A percentile compares a stretch with the other conserved stretches of the same genome.
phyloP scores from a whole-genome alignment of 2,329 filamentous ascomycete genomes.

The Acarospora socialis region DNA sequence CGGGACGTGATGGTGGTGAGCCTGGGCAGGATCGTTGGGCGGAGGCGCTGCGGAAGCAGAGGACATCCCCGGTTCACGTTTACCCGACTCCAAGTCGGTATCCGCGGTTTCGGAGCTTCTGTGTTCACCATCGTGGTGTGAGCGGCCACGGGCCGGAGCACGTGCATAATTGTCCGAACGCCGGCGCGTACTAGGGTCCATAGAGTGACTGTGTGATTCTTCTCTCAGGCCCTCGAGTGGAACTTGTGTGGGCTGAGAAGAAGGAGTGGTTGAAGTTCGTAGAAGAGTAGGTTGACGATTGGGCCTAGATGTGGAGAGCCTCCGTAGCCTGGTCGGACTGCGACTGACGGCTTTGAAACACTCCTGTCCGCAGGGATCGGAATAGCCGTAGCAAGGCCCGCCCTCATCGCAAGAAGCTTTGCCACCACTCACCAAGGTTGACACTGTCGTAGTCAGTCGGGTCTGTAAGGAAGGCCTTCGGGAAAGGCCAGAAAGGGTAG shows the following conservation, averaged over 20 bases:
- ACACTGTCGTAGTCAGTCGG: conserved; percentile 28
- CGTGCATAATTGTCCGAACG: no score
- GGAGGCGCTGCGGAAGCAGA: not conserved
- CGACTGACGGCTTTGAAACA: conserved; percentile 37
- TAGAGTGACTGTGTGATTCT: conserved; percentile 4
- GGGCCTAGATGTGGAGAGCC: conserved; percentile 5
- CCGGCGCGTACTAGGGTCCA: conserved; percentile 2
- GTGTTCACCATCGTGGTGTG: conserved; percentile 2
- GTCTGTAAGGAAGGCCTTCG: conserved; percentile 23
- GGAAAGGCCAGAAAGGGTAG: conserved; percentile 12
- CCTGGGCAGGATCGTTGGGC: conserved; percentile 19
- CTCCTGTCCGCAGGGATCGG: conserved; percentile 45
- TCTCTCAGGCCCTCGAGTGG: conserved; percentile 2
- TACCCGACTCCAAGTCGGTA: conserved; percentile 3
- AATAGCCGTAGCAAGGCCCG: conserved; percentile 47
- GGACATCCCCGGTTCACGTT: not conserved
- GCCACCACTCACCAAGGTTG: conserved; percentile 34
- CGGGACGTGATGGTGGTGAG: conserved; percentile 87
- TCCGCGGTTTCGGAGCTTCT: not conserved
- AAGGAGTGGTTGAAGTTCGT: conserved; percentile 9
- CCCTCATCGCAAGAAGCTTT: conserved; percentile 41
- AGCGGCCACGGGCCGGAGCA: no score
- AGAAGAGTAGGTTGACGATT: conserved; percentile 6
- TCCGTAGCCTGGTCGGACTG: conserved; percentile 9
- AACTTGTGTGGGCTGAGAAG: conserved; percentile 1